Conservation (phyloP, 2,329 filamentous ascomycete species). For the Colletotrichum tanaceti region DNA sequence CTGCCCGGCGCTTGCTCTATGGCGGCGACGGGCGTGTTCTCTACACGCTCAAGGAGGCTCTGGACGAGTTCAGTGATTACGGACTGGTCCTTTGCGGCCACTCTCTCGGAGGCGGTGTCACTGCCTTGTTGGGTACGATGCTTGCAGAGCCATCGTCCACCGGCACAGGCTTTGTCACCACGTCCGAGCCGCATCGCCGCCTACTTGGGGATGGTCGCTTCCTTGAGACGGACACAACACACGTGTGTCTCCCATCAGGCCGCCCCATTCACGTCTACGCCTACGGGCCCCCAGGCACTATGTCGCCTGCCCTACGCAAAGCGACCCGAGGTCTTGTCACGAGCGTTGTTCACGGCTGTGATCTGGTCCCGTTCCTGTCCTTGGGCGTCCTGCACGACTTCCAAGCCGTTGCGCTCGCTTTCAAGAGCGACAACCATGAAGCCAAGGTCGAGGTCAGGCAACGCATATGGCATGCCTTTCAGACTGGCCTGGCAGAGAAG, state of each 20-base stretch:
- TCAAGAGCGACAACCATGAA: constrained; percentile 76
- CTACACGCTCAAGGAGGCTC: constrained; percentile 71
- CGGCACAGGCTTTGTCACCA: constrained; percentile 72
- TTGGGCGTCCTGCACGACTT: constrained; percentile 80
- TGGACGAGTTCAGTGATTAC: constrained; percentile 76
- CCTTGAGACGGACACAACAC: constrained; percentile 41
- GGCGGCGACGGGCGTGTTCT: constrained; percentile 75
- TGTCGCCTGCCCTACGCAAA: constrained; percentile 76
- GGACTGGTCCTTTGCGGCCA: constrained; percentile 77
- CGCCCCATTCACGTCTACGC: constrained; percentile 83
- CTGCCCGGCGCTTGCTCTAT: constrained; percentile 74
- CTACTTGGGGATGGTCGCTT: constrained; percentile 50
- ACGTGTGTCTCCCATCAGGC: constrained; percentile 70
- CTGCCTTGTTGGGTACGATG: constrained; percentile 76
- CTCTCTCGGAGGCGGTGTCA: constrained; percentile 76
- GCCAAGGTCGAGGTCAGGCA: constrained; percentile 75
- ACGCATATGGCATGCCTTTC: constrained; percentile 74
- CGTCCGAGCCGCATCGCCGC: constrained; percentile 59
- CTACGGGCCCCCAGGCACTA: constrained; percentile 79
- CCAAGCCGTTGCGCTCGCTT: constrained; percentile 76
- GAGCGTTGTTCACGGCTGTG: constrained; percentile 77
- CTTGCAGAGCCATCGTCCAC: constrained; percentile 71
- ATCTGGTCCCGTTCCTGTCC: constrained; percentile 79
- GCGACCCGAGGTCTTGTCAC: constrained; percentile 81
- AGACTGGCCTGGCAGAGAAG: constrained; percentile 69